phyloP scores from a whole-genome alignment of 768 basidiomycete species.

The Brasilioporus rufonigricans region DNA sequence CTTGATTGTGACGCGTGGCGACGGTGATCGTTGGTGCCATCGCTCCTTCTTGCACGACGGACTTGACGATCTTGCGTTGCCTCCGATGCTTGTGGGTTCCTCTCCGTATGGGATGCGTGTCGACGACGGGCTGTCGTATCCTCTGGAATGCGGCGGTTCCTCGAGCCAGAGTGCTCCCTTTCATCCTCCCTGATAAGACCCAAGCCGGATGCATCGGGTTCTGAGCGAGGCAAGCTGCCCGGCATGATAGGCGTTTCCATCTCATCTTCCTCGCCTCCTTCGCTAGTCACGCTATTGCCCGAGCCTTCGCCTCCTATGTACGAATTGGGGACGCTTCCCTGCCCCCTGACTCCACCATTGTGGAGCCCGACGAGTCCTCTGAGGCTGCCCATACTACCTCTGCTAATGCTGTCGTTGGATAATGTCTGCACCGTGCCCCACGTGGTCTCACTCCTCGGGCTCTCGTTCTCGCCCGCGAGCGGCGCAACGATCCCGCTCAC shows the following conservation, averaged over 20 bases:
- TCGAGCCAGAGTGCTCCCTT: constrained; percentile 17
- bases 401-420: constrained; percentile 17
- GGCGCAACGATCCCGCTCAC: constrained; percentile 13
- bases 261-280: constrained; percentile 19
- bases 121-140: constrained; percentile 16
- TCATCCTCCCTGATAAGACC: constrained; percentile 35
- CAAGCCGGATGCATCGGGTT: constrained; percentile 22
- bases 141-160: constrained; percentile 5
- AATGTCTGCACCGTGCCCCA: constrained; percentile 35
- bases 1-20: constrained; percentile 23
- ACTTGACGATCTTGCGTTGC: constrained; percentile 16
- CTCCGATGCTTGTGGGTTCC: constrained; percentile 10
- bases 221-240: constrained; percentile 19
- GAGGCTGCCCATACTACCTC: constrained; percentile 28
- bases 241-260: constrained; percentile 20
- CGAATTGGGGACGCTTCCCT: constrained; percentile 18
- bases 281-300: constrained; percentile 11
- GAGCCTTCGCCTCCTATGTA: constrained; percentile 17
- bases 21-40: constrained; percentile 12
- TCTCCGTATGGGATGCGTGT: constrained; percentile 16
- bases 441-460: constrained; percentile 34
- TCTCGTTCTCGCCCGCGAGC: constrained; percentile 20
- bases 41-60: constrained; percentile 26
- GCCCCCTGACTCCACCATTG: constrained; percentile 28
- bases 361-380: constrained; percentile 31